These are phyloP conservation scores for Rhodotorula kratochvilovae DNA, from an alignment of 768 basidiomycete species.

Conservation along the genomic window DNA sequence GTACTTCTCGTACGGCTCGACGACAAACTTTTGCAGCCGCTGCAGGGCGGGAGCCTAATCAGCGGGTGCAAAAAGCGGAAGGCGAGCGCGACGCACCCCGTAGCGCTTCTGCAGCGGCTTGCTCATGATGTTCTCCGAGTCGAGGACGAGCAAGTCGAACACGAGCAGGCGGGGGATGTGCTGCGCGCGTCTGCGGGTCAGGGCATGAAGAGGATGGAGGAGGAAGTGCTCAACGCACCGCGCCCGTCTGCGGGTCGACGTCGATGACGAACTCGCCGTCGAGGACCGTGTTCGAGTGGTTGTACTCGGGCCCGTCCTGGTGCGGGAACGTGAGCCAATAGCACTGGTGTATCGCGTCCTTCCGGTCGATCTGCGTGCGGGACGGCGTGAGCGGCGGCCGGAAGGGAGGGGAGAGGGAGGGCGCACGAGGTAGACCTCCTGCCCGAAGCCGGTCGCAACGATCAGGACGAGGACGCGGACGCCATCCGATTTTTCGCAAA, in stretches of 20 bases:
- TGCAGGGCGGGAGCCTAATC: slow-evolving; percentile 44
- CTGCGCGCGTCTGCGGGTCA: slow-evolving; percentile 50
- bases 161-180: slow-evolving; percentile 75
- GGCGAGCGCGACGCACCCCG: slow-evolving; percentile 58
- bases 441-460: slow-evolving; percentile 53
- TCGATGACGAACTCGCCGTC: slow-evolving; percentile 95
- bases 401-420: slow-evolving; percentile 8
- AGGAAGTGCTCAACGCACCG: slow-evolving; percentile 52
- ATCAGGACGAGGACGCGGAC: slow-evolving; percentile 82
- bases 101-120: slow-evolving; percentile 79
- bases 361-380: slow-evolving; percentile 76
- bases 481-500: slow-evolving; percentile 98
- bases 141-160: slow-evolving; percentile 86
- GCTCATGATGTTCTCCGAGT: slow-evolving; percentile 80
- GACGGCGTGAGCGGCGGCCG: too few species aligned
- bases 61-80: background rate
- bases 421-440: slow-evolving; percentile 71
- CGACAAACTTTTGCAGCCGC: slow-evolving; percentile 77
- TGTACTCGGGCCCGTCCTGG: slow-evolving; percentile 63
- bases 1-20: slow-evolving; percentile 70
- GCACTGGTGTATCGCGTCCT: slow-evolving; percentile 74
- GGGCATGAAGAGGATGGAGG: background rate
- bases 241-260: slow-evolving; percentile 67
- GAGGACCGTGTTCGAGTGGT: slow-evolving; percentile 72
- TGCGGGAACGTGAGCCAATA: slow-evolving; percentile 83